Conservation (phyloP, 345 rosid genomes). For the Triadica sebifera region DNA sequence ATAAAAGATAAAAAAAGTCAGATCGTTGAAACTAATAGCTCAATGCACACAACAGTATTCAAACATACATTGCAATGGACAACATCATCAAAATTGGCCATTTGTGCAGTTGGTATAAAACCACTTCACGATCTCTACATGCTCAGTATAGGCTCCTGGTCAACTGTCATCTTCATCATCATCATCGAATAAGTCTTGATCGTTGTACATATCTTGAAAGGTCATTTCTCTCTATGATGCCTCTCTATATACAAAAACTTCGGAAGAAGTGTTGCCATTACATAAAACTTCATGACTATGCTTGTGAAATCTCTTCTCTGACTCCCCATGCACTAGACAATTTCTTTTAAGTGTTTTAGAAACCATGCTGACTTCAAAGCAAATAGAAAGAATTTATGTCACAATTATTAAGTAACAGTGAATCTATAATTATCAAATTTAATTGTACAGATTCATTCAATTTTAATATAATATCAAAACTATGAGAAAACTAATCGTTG, state of each 20-base stretch:
- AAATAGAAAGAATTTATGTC: constrained; percentile 23
- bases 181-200: constrained; percentile 44
- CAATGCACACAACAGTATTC: neutral
- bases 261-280: constrained; percentile 38
- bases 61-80: constrained; percentile 69
- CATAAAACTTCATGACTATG: constrained; percentile 23
- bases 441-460: no score
- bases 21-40: neutral
- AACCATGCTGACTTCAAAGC: constrained; percentile 44
- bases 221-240: constrained; percentile 67
- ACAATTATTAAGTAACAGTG: no score
- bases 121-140: constrained; percentile 63
- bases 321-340: constrained; percentile 38
- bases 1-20: no score
- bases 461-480: no score
- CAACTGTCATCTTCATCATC: constrained; percentile 91
- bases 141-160: constrained; percentile 82
- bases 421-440: no score
- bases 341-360: constrained; percentile 44
- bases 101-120: constrained; percentile 89
- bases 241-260: no score
- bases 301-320: constrained; percentile 32
- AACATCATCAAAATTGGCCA: constrained; percentile 68
- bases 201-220: constrained; percentile 60
- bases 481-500: no score